Evolutionary conservation across 139 green algal species (phyloP), one percentile per base, ranked within the genome.

Genomic region (Haematococcus sp.): DNA sequence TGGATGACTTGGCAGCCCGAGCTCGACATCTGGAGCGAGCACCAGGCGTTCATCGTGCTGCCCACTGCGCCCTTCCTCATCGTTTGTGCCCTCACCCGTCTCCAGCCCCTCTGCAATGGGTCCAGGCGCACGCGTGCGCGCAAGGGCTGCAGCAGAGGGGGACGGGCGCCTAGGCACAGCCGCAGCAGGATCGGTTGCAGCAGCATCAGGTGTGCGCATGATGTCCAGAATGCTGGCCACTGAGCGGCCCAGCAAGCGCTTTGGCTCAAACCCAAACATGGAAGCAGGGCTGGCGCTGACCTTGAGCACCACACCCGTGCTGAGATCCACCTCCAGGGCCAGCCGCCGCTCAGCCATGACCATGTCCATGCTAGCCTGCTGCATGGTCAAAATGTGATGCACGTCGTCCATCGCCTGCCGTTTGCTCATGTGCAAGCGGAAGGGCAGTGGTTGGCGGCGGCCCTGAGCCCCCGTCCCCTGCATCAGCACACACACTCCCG

Each of bases 331-430:
- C 40, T 49, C 40, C 40, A 49, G 40, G 7, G 40, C 16, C 7
- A 68, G 61, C 9, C 61, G 61, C 20, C 61, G 61, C 61, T 68
- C 61, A 51, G 35, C 61, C 61, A 68, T 30, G 17, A 31, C 61
- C 61, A 25, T 60, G 52, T 25, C 52, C 22, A 30, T 60, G 11
- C 4, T 60, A 15, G 52, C 19, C 20, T 60, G 52, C 52, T 60
- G 52, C 20, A 27, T 60, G 52, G 9, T 52, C 25, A 31, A 11
- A 11, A 51, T 17, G 32, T 30, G 32, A 16, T 46, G 61, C 30
- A 51, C 13, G 2, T 30, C 61, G 11, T 68, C 61, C 5, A 52
- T 27, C 2, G 61, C 61, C 3, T 68, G 61, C 32, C 7, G 40
- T 11, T 49, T 49, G 7, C 11, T 49, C 7, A 49, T 11, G 7